These are phyloP conservation scores for Aspergillus persii DNA, from an alignment of 2,329 filamentous ascomycete genomes.

Conservation along the genomic window DNA sequence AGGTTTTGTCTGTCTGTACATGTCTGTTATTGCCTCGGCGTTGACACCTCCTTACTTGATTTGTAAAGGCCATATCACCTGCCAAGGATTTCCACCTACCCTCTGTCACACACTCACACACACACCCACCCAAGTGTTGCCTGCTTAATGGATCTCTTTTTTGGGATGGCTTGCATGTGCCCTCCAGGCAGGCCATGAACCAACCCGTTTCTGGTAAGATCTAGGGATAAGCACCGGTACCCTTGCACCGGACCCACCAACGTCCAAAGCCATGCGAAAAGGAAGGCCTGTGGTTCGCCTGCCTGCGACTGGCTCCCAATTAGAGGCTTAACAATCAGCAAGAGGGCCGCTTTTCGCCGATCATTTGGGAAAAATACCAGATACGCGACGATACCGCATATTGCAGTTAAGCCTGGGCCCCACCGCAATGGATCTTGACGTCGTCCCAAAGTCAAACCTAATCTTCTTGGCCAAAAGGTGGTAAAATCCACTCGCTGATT, in stretches of 20 bases:
- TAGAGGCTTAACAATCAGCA: neutral
- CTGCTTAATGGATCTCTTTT: neutral
- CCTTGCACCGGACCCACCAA: constrained; percentile 25
- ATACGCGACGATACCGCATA: constrained; percentile 4
- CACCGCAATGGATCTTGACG: constrained; percentile 35
- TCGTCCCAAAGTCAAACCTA: constrained; percentile 30
- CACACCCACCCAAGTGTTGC: neutral
- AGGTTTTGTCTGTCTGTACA: neutral
- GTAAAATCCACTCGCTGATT: constrained; percentile 32
- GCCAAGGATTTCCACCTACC: neutral
- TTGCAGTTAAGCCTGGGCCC: constrained; percentile 12
- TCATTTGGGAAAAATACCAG: constrained; percentile 8
- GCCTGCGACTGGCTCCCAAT: neutral
- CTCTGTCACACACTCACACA: too few relatives aligned
- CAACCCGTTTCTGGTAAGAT: constrained; percentile 16
- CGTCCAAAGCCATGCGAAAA: neutral
- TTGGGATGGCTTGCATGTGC: neutral
- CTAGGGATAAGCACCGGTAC: constrained; percentile 31
- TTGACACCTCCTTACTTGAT: constrained; percentile 1
- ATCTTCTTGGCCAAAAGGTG: constrained; percentile 30
- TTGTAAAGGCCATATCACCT: neutral
- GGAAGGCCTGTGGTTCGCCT: too few relatives aligned
- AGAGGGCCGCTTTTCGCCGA: neutral
- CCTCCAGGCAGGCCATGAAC: constrained; percentile 6
- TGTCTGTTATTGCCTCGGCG: constrained; percentile 1